Percentiles rank a stretch among this genome's conserved stretches.
Evolutionary conservation across 129 eudicot species (phyloP).

Genomic region (Scalesia atractyloides): DNA sequence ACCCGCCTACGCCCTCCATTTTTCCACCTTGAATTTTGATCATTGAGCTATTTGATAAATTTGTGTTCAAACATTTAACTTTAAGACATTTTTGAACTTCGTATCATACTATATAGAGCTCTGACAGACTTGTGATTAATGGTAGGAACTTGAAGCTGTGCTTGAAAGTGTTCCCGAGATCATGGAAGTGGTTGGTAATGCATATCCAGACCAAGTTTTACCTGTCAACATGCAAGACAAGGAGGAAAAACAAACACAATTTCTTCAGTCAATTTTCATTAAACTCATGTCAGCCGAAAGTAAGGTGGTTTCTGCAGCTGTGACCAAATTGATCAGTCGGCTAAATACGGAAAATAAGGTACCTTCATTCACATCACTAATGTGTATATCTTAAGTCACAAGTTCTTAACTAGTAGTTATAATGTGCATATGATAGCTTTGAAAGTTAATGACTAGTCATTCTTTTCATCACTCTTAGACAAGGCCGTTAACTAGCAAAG

Average conservation of each 20-base stretch:
- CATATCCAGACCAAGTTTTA: conserved; percentile 46
- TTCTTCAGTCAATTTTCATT: conserved; percentile 58
- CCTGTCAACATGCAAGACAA: conserved; percentile 40
- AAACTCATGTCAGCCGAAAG: conserved; percentile 74
- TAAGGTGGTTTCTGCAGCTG: conserved; percentile 46
- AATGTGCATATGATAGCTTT: background rate
- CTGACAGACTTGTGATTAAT: conserved; percentile 16
- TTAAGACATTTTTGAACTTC: background rate
- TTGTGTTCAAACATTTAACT: conserved; percentile 4
- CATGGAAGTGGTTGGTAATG: conserved; percentile 66
- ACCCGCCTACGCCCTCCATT: too few relatives aligned
- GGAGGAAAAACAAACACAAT: conserved; percentile 52
- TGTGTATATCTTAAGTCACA: background rate
- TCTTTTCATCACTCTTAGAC: conserved; percentile 33
- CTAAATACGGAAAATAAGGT: conserved; percentile 57
- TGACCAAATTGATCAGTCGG: conserved; percentile 62
- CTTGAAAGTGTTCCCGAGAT: conserved; percentile 78
- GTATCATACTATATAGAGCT: conserved; percentile 2
- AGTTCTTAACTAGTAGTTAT: background rate
- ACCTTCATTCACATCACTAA: background rate
- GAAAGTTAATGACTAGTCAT: background rate
- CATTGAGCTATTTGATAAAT: background rate
- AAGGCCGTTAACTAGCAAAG: conserved; percentile 61
- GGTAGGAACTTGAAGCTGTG: conserved; percentile 70
- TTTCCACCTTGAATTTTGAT: too few relatives aligned